Conservation (phyloP, 148 eudicot species). For the Drosera capensis region DNA sequence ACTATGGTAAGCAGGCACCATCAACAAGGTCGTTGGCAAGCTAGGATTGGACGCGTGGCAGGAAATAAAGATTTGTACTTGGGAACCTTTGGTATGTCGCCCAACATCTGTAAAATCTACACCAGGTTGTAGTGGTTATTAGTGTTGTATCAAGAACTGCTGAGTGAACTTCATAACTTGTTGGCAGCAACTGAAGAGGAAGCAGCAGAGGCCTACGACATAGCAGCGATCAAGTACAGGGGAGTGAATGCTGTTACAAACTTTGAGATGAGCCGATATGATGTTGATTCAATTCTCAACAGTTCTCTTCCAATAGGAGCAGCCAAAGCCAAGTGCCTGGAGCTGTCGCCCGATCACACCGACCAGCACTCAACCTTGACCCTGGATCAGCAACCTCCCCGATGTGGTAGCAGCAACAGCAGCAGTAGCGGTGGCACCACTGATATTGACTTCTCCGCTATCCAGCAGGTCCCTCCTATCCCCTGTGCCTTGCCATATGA, state of each 20-base stretch:
- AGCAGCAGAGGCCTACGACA: conserved; percentile 97
- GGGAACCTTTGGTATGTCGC: conserved; percentile 74
- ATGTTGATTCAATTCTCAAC: conserved; percentile 75
- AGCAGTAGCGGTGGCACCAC: conserved; percentile 4
- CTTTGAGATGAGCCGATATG: conserved; percentile 79
- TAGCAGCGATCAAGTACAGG: conserved; percentile 84
- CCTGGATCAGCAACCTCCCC: conserved; percentile 8
- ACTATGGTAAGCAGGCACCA: conserved; percentile 98
- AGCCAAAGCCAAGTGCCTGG: conserved; percentile 74
- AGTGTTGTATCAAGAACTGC: background rate
- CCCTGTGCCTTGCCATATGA: conserved; percentile 45
- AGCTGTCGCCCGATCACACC: conserved; percentile 36
- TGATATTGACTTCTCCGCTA: conserved; percentile 31
- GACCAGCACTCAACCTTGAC: conserved; percentile 37
- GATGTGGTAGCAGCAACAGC: conserved; percentile 10
- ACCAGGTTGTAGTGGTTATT: background rate
- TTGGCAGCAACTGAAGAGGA: conserved; percentile 79
- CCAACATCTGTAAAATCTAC: too few species aligned
- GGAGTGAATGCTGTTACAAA: conserved; percentile 90
- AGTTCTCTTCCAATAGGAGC: conserved; percentile 79
- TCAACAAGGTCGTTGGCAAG: conserved; percentile 99
- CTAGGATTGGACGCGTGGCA: conserved; percentile 97
- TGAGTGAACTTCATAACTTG: background rate
- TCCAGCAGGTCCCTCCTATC: conserved; percentile 27
- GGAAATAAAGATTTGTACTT: conserved; percentile 93